These are phyloP conservation scores for Oryza coarctata DNA, from an alignment of 176 grass and related monocot genomes.

Conservation along the genomic window DNA sequence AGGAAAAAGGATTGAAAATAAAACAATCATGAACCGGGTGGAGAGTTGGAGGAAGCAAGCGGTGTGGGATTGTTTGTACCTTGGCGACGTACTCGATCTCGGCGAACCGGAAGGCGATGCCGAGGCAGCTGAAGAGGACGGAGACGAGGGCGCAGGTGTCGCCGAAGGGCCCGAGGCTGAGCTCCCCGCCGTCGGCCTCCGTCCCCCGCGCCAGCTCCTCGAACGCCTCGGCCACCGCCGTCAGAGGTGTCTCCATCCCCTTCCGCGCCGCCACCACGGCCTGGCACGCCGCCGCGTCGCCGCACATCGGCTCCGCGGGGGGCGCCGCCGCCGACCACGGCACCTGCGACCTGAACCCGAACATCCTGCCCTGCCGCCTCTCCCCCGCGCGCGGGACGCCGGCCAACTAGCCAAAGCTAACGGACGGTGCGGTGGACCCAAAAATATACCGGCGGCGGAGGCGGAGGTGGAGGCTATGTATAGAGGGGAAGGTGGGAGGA, in stretches of 20 bases:
- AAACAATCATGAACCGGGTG: neutral
- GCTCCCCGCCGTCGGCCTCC: slow-evolving; percentile 49
- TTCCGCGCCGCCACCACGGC: slow-evolving; percentile 36
- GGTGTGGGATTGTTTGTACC: slow-evolving; percentile 30
- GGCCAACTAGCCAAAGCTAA: slow-evolving; percentile 1
- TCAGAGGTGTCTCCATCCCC: slow-evolving; percentile 57
- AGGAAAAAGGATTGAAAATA: neutral
- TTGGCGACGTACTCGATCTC: slow-evolving; percentile 96
- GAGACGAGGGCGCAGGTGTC: slow-evolving; percentile 86
- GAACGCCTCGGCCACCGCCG: slow-evolving; percentile 72
- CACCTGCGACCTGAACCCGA: slow-evolving; percentile 52
- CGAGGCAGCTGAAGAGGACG: slow-evolving; percentile 83
- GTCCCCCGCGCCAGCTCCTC: slow-evolving; percentile 64
- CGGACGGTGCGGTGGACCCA: neutral
- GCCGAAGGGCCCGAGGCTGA: slow-evolving; percentile 66
- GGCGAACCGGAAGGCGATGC: slow-evolving; percentile 93
- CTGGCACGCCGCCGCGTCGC: slow-evolving; percentile 23
- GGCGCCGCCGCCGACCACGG: slow-evolving; percentile 28
- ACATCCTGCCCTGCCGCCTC: slow-evolving; percentile 10
- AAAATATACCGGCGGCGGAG: slow-evolving; percentile 39
- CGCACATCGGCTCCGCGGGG: slow-evolving; percentile 31
- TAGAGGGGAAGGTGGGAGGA: slow-evolving; percentile 2
- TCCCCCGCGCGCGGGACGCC: neutral
- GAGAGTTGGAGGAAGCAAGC: neutral
- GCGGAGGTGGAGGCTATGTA: slow-evolving; percentile 47